A percentile compares a stretch with the other conserved stretches of the same genome.
These are phyloP conservation scores for Alternaria triticimaculans DNA, from an alignment of 2,329 filamentous ascomycete genomes.

Conservation along the genomic window DNA sequence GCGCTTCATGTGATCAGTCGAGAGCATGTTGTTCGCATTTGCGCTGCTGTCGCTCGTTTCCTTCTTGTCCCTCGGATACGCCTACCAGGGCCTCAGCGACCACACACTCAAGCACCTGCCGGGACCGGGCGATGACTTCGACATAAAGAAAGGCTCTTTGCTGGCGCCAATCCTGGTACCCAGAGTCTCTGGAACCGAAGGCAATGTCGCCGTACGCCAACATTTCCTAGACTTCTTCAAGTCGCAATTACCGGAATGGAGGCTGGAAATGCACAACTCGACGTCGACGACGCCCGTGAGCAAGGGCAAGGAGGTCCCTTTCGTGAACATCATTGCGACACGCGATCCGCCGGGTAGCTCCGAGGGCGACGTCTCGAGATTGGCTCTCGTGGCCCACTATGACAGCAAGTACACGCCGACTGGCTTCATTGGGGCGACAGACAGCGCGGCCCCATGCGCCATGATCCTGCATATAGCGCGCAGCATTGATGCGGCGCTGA, in stretches of 20 bases:
- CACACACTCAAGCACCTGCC: conserved; percentile 75
- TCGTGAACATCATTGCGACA: conserved; percentile 86
- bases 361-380: conserved; percentile 76
- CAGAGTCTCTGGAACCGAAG: conserved; percentile 85
- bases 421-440: conserved; percentile 91
- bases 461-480: conserved; percentile 88
- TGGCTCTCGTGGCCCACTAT: conserved; percentile 93
- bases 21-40: conserved; percentile 25
- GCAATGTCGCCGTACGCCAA: conserved; percentile 74
- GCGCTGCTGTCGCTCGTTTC: conserved; percentile 32
- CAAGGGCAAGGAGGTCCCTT: conserved; percentile 75
- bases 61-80: conserved; percentile 41
- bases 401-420: conserved; percentile 82
- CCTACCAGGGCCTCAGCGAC: conserved; percentile 73
- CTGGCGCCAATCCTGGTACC: conserved; percentile 86
- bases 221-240: conserved; percentile 89
- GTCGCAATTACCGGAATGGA: conserved; percentile 79
- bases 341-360: conserved; percentile 84
- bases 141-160: conserved; percentile 77
- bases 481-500: conserved; percentile 80
- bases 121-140: conserved; percentile 74
- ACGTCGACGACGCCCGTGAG: conserved; percentile 82
- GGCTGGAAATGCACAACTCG: conserved; percentile 83
- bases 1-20: conserved; percentile 19
- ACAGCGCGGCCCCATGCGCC: conserved; percentile 93